A percentile compares a stretch with the other conserved stretches of the same genome.
Evolutionary conservation across 2,329 filamentous ascomycete genomes (phyloP).

Genomic region (Fusarium lateritium): DNA sequence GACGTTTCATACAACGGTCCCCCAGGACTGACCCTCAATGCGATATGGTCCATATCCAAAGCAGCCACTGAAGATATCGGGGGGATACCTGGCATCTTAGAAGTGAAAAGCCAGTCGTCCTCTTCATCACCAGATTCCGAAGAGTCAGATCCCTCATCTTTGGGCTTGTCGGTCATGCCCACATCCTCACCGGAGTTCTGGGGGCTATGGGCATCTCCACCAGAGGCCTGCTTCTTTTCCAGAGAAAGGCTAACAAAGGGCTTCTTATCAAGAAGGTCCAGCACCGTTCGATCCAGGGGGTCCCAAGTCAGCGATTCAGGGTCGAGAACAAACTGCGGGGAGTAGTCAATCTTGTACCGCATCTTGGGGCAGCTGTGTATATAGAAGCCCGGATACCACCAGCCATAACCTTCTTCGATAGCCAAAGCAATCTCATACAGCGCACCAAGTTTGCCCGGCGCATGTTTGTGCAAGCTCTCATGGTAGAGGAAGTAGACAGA

Average conservation of each 20-base stretch:
- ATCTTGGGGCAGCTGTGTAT: constrained; percentile 88
- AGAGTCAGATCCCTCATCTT: constrained; percentile 11
- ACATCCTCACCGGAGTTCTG: not conserved
- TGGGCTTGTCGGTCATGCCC: constrained; percentile 8
- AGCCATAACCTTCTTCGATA: constrained; percentile 76
- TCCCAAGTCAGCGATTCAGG: constrained; percentile 76
- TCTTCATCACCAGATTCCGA: constrained; percentile 41
- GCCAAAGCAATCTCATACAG: constrained; percentile 81
- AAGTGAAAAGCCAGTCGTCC: constrained; percentile 64
- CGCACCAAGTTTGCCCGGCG: constrained; percentile 82
- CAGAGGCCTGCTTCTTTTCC: constrained; percentile 47
- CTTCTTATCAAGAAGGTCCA: constrained; percentile 66
- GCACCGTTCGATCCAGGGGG: constrained; percentile 66
- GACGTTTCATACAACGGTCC: constrained; percentile 59
- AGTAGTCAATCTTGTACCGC: constrained; percentile 87
- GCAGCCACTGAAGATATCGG: constrained; percentile 66
- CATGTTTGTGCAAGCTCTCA: constrained; percentile 77
- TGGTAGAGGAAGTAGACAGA: constrained; percentile 89
- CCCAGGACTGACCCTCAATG: constrained; percentile 63
- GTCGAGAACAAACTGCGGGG: constrained; percentile 81
- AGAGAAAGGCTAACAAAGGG: constrained; percentile 68
- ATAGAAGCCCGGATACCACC: constrained; percentile 87
- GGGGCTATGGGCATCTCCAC: not conserved
- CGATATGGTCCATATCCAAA: constrained; percentile 72
- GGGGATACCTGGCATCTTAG: constrained; percentile 78